A percentile compares a stretch with the other conserved stretches of the same genome.
Evolutionary conservation across 768 basidiomycete genomes (phyloP).

Genomic region (Amanita rimosa): DNA sequence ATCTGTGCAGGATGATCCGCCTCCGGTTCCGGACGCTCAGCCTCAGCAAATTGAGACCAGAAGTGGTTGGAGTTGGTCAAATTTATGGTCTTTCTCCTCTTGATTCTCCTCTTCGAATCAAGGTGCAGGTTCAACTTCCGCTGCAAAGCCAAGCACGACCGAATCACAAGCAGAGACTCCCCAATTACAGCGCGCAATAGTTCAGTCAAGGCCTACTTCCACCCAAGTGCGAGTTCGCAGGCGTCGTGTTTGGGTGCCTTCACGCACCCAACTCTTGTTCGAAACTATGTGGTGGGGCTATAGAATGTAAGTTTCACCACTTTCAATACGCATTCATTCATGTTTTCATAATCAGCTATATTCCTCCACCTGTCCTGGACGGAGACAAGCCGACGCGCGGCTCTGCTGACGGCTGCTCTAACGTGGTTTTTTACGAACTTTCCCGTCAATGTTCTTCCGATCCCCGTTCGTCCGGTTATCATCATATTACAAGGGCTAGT

Average conservation of each 20-base stretch:
- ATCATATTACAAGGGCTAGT: too few species aligned
- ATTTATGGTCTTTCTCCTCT: not conserved
- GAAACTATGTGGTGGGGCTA: constrained; percentile 84
- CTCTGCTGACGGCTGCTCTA: constrained; percentile 55
- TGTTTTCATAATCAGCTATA: too few species aligned
- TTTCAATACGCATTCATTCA: too few species aligned
- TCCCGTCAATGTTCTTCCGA: too few species aligned
- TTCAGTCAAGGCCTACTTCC: not conserved
- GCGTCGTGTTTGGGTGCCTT: constrained; percentile 58
- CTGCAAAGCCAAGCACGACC: too few species aligned
- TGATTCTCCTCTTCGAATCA: too few species aligned
- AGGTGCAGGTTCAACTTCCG: too few species aligned
- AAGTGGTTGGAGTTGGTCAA: constrained; percentile 2
- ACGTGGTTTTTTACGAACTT: too few species aligned
- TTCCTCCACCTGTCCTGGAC: constrained; percentile 66
- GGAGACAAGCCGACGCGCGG: constrained; percentile 64
- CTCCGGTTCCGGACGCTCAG: not conserved
- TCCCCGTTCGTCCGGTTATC: too few species aligned
- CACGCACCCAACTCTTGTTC: constrained; percentile 58
- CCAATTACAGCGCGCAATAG: too few species aligned
- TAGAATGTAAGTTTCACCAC: constrained; percentile 43
- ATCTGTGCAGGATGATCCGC: not conserved
- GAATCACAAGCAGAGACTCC: too few species aligned
- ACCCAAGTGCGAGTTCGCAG: constrained; percentile 8
- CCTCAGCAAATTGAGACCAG: not conserved